These are phyloP conservation scores for Rhizopus stolonifer DNA, from an alignment of 371 early-diverging fungal genomes.

Conservation along the genomic window DNA sequence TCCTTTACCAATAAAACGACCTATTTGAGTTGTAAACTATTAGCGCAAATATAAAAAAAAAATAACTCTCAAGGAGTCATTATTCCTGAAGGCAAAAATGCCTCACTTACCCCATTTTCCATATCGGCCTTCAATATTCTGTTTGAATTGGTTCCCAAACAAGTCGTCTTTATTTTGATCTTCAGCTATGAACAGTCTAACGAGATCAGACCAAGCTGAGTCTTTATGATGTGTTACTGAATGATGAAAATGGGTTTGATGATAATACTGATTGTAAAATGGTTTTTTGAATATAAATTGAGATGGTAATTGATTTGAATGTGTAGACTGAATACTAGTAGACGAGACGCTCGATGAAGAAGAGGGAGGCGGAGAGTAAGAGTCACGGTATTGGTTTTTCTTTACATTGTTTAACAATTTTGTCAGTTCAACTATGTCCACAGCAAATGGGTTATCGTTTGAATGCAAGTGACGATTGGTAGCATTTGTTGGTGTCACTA, in stretches of 20 bases:
- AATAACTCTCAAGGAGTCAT: too few relatives aligned
- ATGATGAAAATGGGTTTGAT: conserved; percentile 43
- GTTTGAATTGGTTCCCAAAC: conserved; percentile 36
- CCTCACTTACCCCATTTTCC: conserved; percentile 44
- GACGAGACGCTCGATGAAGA: conserved; percentile 3
- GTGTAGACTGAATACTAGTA: not conserved
- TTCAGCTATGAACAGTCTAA: conserved; percentile 18
- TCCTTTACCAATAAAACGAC: conserved; percentile 69
- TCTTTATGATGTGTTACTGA: not conserved
- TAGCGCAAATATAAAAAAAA: too few relatives aligned
- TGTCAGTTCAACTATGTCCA: conserved; percentile 30
- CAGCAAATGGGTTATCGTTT: conserved; percentile 18
- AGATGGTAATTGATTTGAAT: conserved; percentile 12
- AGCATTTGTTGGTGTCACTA: conserved; percentile 30
- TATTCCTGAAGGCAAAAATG: conserved; percentile 5
- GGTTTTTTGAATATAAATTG: conserved; percentile 44
- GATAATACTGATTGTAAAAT: conserved; percentile 36
- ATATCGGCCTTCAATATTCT: conserved; percentile 36
- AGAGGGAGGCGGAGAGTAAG: not conserved
- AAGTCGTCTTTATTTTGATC: conserved; percentile 2
- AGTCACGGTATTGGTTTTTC: conserved; percentile 1
- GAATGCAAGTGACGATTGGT: conserved; percentile 31
- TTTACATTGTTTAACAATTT: conserved; percentile 25
- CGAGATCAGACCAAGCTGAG: conserved; percentile 22
- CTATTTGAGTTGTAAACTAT: conserved; percentile 13